Conservation (phyloP, 441 rosid species). For the Metrosideros polymorpha region DNA sequence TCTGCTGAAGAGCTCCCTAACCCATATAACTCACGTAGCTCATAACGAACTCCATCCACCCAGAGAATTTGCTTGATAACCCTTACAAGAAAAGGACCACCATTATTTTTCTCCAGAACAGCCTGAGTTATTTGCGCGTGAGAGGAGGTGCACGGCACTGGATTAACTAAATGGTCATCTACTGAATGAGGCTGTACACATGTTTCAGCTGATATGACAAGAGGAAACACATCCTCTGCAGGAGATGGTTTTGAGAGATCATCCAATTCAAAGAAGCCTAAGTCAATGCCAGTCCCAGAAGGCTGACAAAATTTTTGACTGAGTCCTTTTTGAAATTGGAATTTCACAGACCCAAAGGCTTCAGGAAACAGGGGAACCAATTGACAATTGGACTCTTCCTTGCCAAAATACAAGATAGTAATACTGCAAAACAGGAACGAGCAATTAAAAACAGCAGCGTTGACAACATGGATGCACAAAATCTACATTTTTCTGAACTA, state of each 20-base stretch:
- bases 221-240: constrained; percentile 76
- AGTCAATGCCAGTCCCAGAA: constrained; percentile 77
- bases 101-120: constrained; percentile 42
- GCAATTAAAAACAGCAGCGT: background rate
- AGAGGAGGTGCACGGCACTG: constrained; percentile 22
- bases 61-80: constrained; percentile 74
- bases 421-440: constrained; percentile 36
- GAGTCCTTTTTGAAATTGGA: constrained; percentile 66
- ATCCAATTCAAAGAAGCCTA: constrained; percentile 76
- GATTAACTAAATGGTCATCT: constrained; percentile 20
- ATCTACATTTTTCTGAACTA: background rate
- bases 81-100: constrained; percentile 44
- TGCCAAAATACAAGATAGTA: constrained; percentile 75
- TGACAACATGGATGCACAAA: background rate
- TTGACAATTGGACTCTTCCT: constrained; percentile 64
- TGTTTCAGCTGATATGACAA: constrained; percentile 83
- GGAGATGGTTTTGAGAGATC: constrained; percentile 72
- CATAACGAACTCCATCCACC: constrained; percentile 77
- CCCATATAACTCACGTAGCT: constrained; percentile 77
- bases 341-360: constrained; percentile 42
- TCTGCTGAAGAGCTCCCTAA: constrained; percentile 47
- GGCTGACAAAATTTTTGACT: constrained; percentile 74
- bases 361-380: constrained; percentile 70
- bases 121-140: constrained; percentile 85
- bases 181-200: constrained; percentile 12